These are phyloP conservation scores for Suillus luteus DNA, from an alignment of 768 basidiomycete genomes.

Conservation along the genomic window DNA sequence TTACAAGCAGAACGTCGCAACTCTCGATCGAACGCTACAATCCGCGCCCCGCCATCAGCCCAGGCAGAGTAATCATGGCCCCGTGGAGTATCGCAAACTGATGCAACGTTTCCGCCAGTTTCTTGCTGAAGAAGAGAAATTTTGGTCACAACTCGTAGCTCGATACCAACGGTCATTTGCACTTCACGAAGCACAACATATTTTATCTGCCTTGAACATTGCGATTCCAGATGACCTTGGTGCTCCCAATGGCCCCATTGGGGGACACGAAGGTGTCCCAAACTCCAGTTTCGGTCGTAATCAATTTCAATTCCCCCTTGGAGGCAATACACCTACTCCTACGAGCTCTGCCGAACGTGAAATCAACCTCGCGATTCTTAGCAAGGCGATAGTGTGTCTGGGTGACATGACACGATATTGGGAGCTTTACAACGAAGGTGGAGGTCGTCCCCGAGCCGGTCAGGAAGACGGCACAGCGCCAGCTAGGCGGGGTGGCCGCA, in stretches of 20 bases:
- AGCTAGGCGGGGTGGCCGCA: constrained; percentile 43
- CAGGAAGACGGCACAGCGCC: constrained; percentile 57
- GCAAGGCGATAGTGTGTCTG: constrained; percentile 87
- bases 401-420: constrained; percentile 95
- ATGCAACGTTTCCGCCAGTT: constrained; percentile 89
- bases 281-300: constrained; percentile 47
- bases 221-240: constrained; percentile 40
- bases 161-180: constrained; percentile 73
- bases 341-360: constrained; percentile 55
- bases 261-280: constrained; percentile 18
- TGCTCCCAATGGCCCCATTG: constrained; percentile 23
- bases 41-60: constrained; percentile 39
- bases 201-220: constrained; percentile 61
- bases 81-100: constrained; percentile 84
- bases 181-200: constrained; percentile 62
- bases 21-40: constrained; percentile 61
- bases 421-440: constrained; percentile 82
- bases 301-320: constrained; percentile 65
- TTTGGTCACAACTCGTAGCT: constrained; percentile 81
- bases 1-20: constrained; percentile 75
- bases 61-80: constrained; percentile 49
- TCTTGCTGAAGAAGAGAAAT: constrained; percentile 86
- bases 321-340: constrained; percentile 42
- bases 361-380: constrained; percentile 70
- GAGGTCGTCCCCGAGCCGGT: constrained; percentile 64